A percentile compares a stretch with the other conserved stretches of the same genome.
Conservation (phyloP, 208 protist genomes). For the Wallacemonas collosoma region DNA sequence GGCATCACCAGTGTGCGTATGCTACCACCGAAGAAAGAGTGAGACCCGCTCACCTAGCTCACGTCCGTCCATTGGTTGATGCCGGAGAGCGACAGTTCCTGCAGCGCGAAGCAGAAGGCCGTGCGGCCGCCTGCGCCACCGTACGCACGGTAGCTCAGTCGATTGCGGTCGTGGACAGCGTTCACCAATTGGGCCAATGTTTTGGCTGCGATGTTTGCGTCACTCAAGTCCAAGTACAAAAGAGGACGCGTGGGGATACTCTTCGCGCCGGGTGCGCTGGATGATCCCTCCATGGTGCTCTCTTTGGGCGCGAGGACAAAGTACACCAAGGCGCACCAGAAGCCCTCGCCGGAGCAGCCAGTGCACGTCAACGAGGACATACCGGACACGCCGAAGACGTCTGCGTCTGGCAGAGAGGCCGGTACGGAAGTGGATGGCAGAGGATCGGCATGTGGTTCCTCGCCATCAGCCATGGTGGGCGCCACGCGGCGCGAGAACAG, state of each 20-base stretch:
- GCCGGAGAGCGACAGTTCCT: conserved; percentile 3
- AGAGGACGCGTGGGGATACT: conserved; percentile 6
- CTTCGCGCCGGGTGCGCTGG: too few relatives aligned
- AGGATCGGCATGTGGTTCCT: too few relatives aligned
- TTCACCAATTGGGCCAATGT: neutral
- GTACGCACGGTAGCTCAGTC: neutral
- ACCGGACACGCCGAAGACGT: conserved; percentile 4
- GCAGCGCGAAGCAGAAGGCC: neutral
- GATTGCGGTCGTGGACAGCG: neutral
- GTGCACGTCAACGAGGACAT: conserved; percentile 12
- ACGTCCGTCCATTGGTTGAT: neutral
- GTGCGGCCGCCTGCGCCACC: neutral
- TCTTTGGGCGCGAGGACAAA: neutral
- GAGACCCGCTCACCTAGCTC: neutral
- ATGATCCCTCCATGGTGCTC: neutral
- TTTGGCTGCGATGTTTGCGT: neutral
- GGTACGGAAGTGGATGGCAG: too few relatives aligned
- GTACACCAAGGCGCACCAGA: conserved; percentile 15
- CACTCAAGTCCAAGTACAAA: neutral
- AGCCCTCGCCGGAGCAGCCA: conserved; percentile 16
- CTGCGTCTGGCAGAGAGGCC: neutral
- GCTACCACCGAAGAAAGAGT: neutral
- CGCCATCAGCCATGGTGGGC: neutral
- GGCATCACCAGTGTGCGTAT: conserved; percentile 1
- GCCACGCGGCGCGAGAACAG: neutral